phyloP scores from a whole-genome alignment of 148 eudicot genomes.

The Pouteria glomerata region DNA sequence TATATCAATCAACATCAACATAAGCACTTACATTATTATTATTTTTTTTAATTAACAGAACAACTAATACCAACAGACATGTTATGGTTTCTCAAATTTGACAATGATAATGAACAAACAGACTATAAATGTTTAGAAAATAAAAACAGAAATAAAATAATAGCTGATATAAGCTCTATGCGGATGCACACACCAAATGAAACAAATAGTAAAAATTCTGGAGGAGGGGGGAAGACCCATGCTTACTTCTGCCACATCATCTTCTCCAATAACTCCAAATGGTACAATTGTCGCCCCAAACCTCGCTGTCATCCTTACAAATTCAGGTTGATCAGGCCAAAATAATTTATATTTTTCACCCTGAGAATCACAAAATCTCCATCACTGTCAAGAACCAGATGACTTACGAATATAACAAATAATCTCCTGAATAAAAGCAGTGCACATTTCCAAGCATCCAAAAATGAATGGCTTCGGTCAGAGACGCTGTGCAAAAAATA shows the following conservation, averaged over 20 bases:
- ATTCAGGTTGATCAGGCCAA: slow-evolving; percentile 93
- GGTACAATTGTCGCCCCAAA: slow-evolving; percentile 96
- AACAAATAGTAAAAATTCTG: neutral
- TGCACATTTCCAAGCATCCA: neutral
- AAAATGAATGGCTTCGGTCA: neutral
- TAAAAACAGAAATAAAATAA: neutral
- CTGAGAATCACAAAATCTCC: slow-evolving; percentile 28
- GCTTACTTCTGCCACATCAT: slow-evolving; percentile 76
- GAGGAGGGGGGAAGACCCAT: no score
- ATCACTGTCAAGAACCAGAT: neutral
- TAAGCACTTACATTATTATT: neutral
- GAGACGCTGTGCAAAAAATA: neutral
- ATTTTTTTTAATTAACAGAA: neutral
- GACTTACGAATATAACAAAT: neutral
- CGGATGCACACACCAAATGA: neutral
- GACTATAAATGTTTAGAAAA: neutral
- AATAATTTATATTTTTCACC: slow-evolving; percentile 83
- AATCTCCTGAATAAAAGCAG: neutral
- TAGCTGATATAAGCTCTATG: neutral
- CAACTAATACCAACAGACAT: neutral
- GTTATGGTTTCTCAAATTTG: neutral
- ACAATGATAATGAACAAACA: neutral
- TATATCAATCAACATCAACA: neutral
- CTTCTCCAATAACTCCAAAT: slow-evolving; percentile 90
- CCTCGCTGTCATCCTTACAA: slow-evolving; percentile 94